Evolutionary conservation across 2,329 filamentous ascomycete genomes (phyloP).

Genomic region (Venturia oleaginea): DNA sequence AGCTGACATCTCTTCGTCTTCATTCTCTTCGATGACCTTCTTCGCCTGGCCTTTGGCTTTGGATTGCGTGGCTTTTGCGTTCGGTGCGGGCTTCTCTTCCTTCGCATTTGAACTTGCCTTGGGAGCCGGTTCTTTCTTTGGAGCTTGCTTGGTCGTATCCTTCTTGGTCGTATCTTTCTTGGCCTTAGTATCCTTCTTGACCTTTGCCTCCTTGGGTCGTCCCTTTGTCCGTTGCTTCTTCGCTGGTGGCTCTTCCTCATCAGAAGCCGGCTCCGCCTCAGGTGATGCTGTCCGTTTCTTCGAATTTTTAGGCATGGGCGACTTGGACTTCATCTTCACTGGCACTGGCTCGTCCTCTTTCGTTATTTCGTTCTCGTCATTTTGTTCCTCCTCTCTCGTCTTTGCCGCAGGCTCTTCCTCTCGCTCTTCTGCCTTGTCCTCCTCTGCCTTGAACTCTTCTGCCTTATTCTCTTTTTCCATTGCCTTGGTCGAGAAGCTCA

Average conservation of each 20-base stretch:
- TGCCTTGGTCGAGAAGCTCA: slow-evolving; percentile 56
- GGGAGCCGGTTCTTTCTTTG: slow-evolving; percentile 12
- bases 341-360: not conserved
- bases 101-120: slow-evolving; percentile 8
- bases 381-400: not conserved
- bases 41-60: not conserved
- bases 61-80: not conserved
- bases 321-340: not conserved
- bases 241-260: not conserved
- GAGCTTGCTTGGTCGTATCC: slow-evolving; percentile 19
- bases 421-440: not conserved
- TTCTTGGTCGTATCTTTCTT: not conserved
- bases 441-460: slow-evolving; percentile 6
- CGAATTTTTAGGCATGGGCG: not conserved
- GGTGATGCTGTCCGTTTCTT: slow-evolving; percentile 1
- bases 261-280: not conserved
- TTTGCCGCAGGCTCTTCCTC: not conserved
- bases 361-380: not conserved
- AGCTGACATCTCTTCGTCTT: slow-evolving; percentile 15
- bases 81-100: not conserved
- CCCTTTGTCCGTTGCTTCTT: slow-evolving; percentile 15
- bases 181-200: not conserved
- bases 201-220: not conserved
- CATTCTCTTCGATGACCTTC: slow-evolving; percentile 16
- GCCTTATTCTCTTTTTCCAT: slow-evolving; percentile 9